Conservation (phyloP, 805 yeast genomes). For the Saccharomycopsis sp. region DNA sequence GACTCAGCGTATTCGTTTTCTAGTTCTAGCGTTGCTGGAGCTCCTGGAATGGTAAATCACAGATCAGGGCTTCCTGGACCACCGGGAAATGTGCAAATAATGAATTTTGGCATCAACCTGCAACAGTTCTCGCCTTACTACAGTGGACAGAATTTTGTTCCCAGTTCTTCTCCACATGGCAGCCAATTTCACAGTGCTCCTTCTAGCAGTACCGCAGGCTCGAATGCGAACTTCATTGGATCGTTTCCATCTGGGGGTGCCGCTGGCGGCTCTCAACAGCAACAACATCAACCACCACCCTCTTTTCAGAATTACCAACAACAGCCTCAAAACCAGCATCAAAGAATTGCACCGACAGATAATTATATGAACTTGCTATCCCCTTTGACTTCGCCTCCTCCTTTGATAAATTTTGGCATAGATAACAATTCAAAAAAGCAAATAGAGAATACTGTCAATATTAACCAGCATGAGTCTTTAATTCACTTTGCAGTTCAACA, state of each 20-base stretch:
- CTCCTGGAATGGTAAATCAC: not conserved
- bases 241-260: not conserved
- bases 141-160: too few relatives aligned
- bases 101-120: not conserved
- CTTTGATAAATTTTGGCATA: not conserved
- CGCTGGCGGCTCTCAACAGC: not conserved
- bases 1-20: not conserved
- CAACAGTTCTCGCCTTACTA: too few relatives aligned
- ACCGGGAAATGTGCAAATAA: not conserved
- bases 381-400: not conserved
- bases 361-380: not conserved
- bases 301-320: not conserved
- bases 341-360: not conserved
- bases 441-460: not conserved
- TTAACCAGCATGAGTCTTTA: not conserved
- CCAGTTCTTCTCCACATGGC: too few relatives aligned
- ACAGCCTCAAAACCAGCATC: constrained; percentile 1
- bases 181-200: not conserved
- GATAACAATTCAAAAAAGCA: not conserved
- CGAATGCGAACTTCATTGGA: not conserved
- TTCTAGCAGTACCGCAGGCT: not conserved
- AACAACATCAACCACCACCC: constrained; percentile 3
- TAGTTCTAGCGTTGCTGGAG: not conserved
- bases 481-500: not conserved
- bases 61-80: not conserved